A percentile compares a stretch with the other conserved stretches of the same genome.
phyloP scores from a whole-genome alignment of 345 rosid genomes.

The Camelina laxa region DNA sequence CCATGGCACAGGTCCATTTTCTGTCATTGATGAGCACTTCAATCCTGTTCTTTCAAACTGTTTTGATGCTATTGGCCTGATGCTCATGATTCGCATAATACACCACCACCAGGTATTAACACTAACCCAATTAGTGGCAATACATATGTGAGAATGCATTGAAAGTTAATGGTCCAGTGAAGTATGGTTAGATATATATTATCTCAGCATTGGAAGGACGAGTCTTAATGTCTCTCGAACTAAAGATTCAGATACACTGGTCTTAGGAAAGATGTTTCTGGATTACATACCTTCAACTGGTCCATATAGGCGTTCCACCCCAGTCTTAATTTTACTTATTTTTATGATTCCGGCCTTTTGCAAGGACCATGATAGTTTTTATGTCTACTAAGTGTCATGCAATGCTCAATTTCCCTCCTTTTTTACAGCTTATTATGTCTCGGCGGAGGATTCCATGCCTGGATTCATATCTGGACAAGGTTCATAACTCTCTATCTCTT shows the following conservation, averaged over 20 bases:
- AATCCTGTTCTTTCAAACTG: conserved; percentile 81
- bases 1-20: conserved; percentile 80
- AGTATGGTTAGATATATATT: conserved; percentile 13
- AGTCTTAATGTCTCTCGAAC: conserved; percentile 16
- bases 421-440: conserved; percentile 86
- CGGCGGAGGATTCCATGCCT: conserved; percentile 93
- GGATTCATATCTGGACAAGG: conserved; percentile 98
- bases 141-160: conserved; percentile 6
- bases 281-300: conserved; percentile 13
- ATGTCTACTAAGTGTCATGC: conserved; percentile 1
- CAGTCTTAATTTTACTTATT: conserved; percentile 1
- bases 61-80: conserved; percentile 95
- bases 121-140: background rate
- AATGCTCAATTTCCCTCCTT: conserved; percentile 13
- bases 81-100: conserved; percentile 97
- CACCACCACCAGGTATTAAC: conserved; percentile 89
- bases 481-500: conserved; percentile 37
- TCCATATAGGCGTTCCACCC: background rate
- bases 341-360: conserved; percentile 16
- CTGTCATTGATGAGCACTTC: conserved; percentile 94
- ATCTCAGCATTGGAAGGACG: conserved; percentile 12
- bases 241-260: conserved; percentile 11
- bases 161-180: conserved; percentile 22
- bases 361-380: conserved; percentile 13
- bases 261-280: conserved; percentile 8